These are phyloP conservation scores for Juncus effusus DNA, from an alignment of 176 grass and related monocot genomes.

Conservation along the genomic window DNA sequence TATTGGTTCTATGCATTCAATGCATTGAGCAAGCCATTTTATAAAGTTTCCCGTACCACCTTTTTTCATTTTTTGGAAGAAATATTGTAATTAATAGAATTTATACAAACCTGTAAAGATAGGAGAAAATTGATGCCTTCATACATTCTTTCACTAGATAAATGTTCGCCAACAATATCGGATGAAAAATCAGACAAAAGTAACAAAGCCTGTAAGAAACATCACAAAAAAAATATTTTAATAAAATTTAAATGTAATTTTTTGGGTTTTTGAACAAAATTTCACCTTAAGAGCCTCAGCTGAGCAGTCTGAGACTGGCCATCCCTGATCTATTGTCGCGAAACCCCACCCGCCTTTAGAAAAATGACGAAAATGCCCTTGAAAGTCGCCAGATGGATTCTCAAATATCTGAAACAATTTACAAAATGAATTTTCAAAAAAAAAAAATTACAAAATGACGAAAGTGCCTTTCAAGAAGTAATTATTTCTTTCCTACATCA, in stretches of 20 bases:
- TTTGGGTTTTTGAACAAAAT: slow-evolving; percentile 3
- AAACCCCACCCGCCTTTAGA: slow-evolving; percentile 80
- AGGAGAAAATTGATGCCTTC: slow-evolving; percentile 14
- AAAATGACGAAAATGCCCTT: slow-evolving; percentile 45
- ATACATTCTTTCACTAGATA: slow-evolving; percentile 19
- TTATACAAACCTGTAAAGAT: slow-evolving; percentile 22
- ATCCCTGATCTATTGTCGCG: slow-evolving; percentile 59
- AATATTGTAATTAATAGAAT: too few relatives aligned
- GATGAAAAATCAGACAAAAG: slow-evolving; percentile 14
- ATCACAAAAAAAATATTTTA: slow-evolving; percentile 5
- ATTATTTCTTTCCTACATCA: too few relatives aligned
- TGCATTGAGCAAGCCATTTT: too few relatives aligned
- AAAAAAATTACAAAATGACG: too few relatives aligned
- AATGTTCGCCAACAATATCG: slow-evolving; percentile 21
- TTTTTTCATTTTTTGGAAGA: too few relatives aligned
- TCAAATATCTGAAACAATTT: slow-evolving; percentile 54
- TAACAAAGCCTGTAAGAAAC: slow-evolving; percentile 15
- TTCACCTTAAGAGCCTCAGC: slow-evolving; percentile 75
- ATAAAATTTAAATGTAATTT: slow-evolving; percentile 10
- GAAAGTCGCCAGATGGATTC: slow-evolving; percentile 53
- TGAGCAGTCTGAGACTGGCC: slow-evolving; percentile 77
- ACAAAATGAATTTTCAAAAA: too few relatives aligned
- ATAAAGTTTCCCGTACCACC: too few relatives aligned
- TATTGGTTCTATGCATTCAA: too few relatives aligned
- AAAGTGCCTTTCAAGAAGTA: too few relatives aligned